Evolutionary conservation across 345 rosid genomes (phyloP), one percentile per base, ranked within the genome.

Genomic region (Durio zibethinus): DNA sequence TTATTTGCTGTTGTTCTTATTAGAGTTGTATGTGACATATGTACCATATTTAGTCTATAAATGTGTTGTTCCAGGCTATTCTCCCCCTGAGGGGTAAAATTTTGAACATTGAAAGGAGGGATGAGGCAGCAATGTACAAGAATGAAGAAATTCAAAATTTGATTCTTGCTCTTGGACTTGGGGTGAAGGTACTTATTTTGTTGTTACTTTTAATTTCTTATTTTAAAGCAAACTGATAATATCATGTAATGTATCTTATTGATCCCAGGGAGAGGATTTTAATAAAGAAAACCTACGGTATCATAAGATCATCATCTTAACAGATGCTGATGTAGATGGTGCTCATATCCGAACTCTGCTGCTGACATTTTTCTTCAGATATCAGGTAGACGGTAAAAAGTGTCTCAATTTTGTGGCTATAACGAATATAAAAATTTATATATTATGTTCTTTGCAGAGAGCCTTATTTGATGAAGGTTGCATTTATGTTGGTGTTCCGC

Each of bases 281-380:
- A 91, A 86, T 78, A 90, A 87, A 79, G 98, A 92, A 64, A 89
- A 89, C 76, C 73, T 97, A 38, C 97, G 98, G 31, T 97, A 97
- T 86, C 97, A 97, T 76, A 94, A 90, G 88, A 92, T 97, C 79
- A 94, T 97, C 83, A 92, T 97, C 80, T 85, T 97, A 81, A 97
- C 99, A 50, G 99, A 97, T 90, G 99, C 99, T 74, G 99, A 97
- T 84, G 98, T 97, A 71, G 99, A 97, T 87, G 99, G 98, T 82
- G 99, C 99, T 78, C 99, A 97, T 82, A 97, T 97, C 77, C 84
- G 98, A 45, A 97, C 99, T 27, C 92, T 97, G 74, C 82, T 97
- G 10, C 80, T 97, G 83, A 97, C 98, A 25, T 97, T 97, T 85
- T 97, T 97, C 90, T 97, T 75, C 78, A 92, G 97, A 94, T 97